A percentile compares a stretch with the other conserved stretches of the same genome.
Evolutionary conservation across 176 grass and related monocot species (phyloP).

Genomic region (Oryza meyeriana): DNA sequence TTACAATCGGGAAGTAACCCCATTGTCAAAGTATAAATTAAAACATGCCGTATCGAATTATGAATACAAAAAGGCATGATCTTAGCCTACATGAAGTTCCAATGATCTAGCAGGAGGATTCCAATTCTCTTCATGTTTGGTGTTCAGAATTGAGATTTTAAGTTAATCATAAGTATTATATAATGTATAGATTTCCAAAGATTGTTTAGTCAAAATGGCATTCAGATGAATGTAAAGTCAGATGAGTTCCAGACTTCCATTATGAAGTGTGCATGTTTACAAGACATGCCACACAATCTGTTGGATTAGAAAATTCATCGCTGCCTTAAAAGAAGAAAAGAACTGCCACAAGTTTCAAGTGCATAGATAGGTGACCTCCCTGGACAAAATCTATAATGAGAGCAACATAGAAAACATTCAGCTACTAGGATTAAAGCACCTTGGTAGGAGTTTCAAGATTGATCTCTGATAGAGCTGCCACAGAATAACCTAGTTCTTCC

Average conservation of each 20-base stretch:
- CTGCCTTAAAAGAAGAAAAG: neutral
- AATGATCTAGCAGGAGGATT: neutral
- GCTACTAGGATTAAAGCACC: constrained; percentile 36
- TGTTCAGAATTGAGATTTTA: too few relatives aligned
- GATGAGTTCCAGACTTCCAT: neutral
- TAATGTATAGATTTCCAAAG: constrained; percentile 3
- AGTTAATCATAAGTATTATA: too few relatives aligned
- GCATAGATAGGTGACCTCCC: neutral
- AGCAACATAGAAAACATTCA: constrained; percentile 10
- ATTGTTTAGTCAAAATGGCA: neutral
- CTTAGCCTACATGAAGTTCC: neutral
- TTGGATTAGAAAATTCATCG: neutral
- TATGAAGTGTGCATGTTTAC: neutral
- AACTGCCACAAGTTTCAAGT: neutral
- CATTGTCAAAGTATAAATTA: neutral
- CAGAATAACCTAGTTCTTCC: constrained; percentile 57
- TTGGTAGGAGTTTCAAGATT: constrained; percentile 42
- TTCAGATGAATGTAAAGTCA: neutral
- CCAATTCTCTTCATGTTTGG: too few relatives aligned
- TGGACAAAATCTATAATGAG: neutral
- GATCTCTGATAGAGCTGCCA: constrained; percentile 79
- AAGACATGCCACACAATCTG: neutral
- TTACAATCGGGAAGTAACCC: too few relatives aligned
- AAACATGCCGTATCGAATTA: neutral
- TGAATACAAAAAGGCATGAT: neutral